Percentiles rank a stretch among this genome's conserved stretches.
phyloP scores from a whole-genome alignment of 805 yeast species.

The Sugiyamaella floridensis region DNA sequence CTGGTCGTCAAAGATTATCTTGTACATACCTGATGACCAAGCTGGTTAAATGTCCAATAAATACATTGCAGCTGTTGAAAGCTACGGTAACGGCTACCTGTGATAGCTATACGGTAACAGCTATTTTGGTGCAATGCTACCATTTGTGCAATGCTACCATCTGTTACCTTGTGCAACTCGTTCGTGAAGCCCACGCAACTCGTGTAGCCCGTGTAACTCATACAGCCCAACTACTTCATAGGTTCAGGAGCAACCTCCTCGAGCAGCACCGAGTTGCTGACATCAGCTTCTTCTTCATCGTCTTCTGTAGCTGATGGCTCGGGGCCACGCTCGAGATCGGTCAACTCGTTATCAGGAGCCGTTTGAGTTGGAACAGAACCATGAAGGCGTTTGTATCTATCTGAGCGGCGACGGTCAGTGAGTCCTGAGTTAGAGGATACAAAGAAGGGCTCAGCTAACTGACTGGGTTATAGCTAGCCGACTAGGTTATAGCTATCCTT shows the following conservation, averaged over 20 bases:
- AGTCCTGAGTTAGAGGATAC: slow-evolving; percentile 14
- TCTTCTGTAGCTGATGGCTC: slow-evolving; percentile 5
- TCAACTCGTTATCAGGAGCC: not conserved
- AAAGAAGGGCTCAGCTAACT: too few species aligned
- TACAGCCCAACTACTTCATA: slow-evolving; percentile 4
- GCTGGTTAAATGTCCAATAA: not conserved
- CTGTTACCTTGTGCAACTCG: too few species aligned
- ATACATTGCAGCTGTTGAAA: not conserved
- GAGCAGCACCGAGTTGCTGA: slow-evolving; percentile 14
- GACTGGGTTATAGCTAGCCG: too few species aligned
- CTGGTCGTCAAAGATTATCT: too few species aligned
- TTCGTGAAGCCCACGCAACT: too few species aligned
- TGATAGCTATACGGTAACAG: not conserved
- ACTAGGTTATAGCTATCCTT: too few species aligned
- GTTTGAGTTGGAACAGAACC: slow-evolving; percentile 14
- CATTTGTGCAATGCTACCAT: too few species aligned
- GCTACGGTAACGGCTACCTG: not conserved
- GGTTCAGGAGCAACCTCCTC: slow-evolving; percentile 23
- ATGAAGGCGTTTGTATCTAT: slow-evolving; percentile 26
- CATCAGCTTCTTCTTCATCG: slow-evolving; percentile 8
- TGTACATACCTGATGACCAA: not conserved
- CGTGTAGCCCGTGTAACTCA: too few species aligned
- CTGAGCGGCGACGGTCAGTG: slow-evolving; percentile 25
- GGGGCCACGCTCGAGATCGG: slow-evolving; percentile 2
- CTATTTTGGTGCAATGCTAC: too few species aligned